These are phyloP conservation scores for Venustampulla echinocandica DNA, from an alignment of 495 filamentous ascomycete genomes.

Conservation along the genomic window DNA sequence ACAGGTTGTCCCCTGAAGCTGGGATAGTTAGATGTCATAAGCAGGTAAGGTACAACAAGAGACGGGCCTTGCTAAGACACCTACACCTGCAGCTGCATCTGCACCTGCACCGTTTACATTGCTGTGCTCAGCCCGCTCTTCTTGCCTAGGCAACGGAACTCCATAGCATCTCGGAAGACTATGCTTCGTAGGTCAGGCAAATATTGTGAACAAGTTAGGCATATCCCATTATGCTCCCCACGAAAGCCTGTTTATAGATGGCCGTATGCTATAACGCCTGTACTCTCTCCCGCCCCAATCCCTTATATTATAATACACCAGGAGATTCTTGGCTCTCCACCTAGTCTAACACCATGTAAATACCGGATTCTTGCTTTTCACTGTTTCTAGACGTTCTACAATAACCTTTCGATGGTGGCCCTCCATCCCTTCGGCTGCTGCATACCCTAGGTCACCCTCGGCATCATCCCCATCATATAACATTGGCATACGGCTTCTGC, in stretches of 20 bases:
- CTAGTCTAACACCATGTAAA: slow-evolving; percentile 85
- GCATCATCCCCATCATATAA: slow-evolving; percentile 60
- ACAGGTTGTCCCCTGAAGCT: no score
- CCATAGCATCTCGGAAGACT: no score
- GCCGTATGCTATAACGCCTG: background rate
- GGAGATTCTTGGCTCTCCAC: background rate
- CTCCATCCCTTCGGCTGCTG: slow-evolving; percentile 88
- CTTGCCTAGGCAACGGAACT: no score
- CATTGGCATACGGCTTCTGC: slow-evolving; percentile 7
- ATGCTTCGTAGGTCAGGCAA: no score
- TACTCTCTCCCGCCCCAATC: background rate
- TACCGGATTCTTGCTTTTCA: slow-evolving; percentile 90
- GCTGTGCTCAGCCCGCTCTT: no score
- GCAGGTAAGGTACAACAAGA: no score
- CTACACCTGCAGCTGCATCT: no score
- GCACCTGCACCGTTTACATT: no score
- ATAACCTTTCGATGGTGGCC: slow-evolving; percentile 85
- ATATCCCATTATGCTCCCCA: no score
- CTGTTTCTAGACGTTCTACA: slow-evolving; percentile 88
- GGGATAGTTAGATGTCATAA: no score
- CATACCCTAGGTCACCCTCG: slow-evolving; percentile 90
- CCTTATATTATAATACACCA: background rate
- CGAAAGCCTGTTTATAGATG: background rate
- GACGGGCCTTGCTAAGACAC: no score
- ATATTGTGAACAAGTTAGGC: no score